phyloP scores from a whole-genome alignment of 208 protist genomes.

The Leishmania amazonensis region DNA sequence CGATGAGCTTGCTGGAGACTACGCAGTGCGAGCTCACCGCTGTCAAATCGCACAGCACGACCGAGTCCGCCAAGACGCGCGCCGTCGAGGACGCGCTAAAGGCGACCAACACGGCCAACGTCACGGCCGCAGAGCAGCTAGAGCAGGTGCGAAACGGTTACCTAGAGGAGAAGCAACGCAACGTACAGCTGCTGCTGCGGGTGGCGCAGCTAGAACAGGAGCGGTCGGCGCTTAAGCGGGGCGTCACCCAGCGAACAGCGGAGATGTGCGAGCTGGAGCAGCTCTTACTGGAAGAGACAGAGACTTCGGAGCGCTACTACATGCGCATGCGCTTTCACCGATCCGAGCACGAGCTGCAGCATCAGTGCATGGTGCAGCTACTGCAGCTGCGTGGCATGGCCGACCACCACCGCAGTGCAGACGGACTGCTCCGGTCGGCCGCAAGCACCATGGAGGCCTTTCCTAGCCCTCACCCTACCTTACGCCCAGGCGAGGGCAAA shows the following conservation, averaged over 20 bases:
- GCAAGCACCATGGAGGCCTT: neutral
- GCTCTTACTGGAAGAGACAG: constrained; percentile 76
- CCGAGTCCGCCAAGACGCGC: constrained; percentile 31
- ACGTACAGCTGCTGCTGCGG: constrained; percentile 70
- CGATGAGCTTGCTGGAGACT: constrained; percentile 46
- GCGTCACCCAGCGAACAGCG: constrained; percentile 21
- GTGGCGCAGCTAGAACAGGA: constrained; percentile 58
- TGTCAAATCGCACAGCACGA: constrained; percentile 24
- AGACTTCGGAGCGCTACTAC: constrained; percentile 75
- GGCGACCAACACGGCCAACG: constrained; percentile 10
- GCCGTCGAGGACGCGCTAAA: constrained; percentile 38
- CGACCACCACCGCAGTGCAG: neutral
- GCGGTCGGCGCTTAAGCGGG: constrained; percentile 37
- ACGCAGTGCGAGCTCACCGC: constrained; percentile 54
- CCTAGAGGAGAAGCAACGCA: constrained; percentile 75
- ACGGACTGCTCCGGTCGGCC: constrained; percentile 6
- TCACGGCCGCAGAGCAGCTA: constrained; percentile 38
- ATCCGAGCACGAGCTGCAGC: constrained; percentile 37
- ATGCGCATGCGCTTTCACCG: constrained; percentile 60
- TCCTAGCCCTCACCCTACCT: neutral
- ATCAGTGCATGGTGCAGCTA: constrained; percentile 27
- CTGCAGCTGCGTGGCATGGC: constrained; percentile 19
- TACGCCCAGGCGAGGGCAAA: neutral
- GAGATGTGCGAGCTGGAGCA: constrained; percentile 73
- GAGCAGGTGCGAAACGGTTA: constrained; percentile 55